Evolutionary conservation across 306 rosid genomes (phyloP).

Genomic region (Astragalus membranaceus): DNA sequence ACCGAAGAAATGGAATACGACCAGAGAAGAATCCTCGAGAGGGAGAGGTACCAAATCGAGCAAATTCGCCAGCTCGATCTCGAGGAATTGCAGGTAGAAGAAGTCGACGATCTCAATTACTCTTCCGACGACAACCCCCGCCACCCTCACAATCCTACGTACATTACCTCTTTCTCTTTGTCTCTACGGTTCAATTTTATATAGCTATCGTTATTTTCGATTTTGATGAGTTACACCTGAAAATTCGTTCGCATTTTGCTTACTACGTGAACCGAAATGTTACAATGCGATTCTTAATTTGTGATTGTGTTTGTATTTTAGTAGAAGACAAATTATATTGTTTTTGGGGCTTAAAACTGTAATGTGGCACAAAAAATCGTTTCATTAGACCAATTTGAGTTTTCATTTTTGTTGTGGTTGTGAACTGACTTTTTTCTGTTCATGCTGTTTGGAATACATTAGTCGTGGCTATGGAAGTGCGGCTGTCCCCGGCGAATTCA

Average conservation of each 20-base stretch:
- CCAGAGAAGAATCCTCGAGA: constrained; percentile 36
- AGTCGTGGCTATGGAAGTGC: constrained; percentile 28
- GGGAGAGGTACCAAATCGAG: constrained; percentile 83
- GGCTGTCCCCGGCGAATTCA: constrained; percentile 20
- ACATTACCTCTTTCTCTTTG: constrained; percentile 10
- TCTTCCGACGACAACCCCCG: constrained; percentile 17
- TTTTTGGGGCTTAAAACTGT: background rate
- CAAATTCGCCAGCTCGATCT: constrained; percentile 83
- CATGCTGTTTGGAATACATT: constrained; percentile 18
- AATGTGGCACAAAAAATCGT: background rate
- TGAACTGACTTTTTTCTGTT: background rate
- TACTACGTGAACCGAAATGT: background rate
- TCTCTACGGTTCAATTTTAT: background rate
- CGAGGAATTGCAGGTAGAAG: constrained; percentile 79
- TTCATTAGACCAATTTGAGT: background rate
- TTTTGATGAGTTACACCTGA: background rate
- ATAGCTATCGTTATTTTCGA: background rate
- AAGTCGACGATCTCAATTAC: constrained; percentile 58
- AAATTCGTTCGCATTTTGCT: background rate
- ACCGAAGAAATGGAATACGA: constrained; percentile 41
- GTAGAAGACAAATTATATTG: background rate
- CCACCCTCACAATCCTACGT: constrained; percentile 36
- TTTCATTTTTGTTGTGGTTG: background rate
- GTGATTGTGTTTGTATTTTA: background rate
- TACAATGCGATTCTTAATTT: background rate